Conservation (phyloP, 306 rosid genomes). For the Arachis stenosperma region DNA sequence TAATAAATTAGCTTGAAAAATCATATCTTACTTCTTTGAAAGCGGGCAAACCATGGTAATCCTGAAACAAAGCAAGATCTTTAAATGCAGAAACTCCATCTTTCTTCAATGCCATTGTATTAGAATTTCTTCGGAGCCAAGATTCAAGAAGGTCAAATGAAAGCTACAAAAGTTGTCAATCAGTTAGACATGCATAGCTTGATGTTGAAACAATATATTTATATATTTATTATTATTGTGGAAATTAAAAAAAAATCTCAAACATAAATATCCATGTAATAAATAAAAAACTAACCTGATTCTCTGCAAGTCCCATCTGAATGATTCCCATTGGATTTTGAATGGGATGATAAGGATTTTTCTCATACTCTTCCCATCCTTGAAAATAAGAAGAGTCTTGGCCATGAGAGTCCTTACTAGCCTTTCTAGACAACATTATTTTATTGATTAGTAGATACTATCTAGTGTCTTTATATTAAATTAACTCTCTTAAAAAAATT, state of each 20-base stretch:
- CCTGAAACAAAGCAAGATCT: constrained; percentile 88
- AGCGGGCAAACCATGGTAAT: constrained; percentile 79
- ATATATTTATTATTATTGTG: too few relatives aligned
- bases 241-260: too few relatives aligned
- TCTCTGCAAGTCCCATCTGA: constrained; percentile 97
- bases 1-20: neutral
- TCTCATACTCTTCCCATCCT: constrained; percentile 85
- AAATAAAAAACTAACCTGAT: constrained; percentile 52
- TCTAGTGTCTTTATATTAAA: neutral
- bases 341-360: constrained; percentile 68
- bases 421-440: constrained; percentile 66
- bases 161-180: constrained; percentile 54
- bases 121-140: constrained; percentile 66
- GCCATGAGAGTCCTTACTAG: constrained; percentile 68
- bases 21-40: constrained; percentile 67
- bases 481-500: neutral
- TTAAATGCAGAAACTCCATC: constrained; percentile 64
- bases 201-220: too few relatives aligned
- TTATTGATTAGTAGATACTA: neutral
- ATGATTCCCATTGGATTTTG: constrained; percentile 75
- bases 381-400: constrained; percentile 79
- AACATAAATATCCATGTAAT: neutral
- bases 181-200: neutral
- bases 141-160: constrained; percentile 69
- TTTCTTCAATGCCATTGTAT: constrained; percentile 55